phyloP scores from a whole-genome alignment of 2,329 filamentous ascomycete species.

The Truncatella angustata region DNA sequence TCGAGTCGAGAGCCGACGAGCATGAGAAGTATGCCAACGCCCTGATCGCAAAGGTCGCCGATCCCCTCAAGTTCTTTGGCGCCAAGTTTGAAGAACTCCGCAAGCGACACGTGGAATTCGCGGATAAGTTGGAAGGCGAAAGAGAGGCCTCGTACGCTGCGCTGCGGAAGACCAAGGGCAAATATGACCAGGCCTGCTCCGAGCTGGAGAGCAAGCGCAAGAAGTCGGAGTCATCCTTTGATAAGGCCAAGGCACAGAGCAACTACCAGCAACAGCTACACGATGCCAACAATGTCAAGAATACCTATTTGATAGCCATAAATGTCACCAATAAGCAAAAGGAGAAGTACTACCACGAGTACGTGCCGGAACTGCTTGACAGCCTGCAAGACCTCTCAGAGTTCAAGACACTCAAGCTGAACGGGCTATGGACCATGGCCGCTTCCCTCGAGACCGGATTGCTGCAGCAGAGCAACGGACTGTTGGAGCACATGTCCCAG shows the following conservation, averaged over 20 bases:
- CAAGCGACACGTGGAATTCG: conserved; percentile 87
- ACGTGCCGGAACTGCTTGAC: conserved; percentile 89
- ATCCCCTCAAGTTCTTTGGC: conserved; percentile 76
- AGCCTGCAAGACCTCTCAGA: conserved; percentile 92
- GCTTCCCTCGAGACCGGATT: conserved; percentile 78
- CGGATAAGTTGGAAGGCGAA: conserved; percentile 84
- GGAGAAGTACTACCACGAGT: conserved; percentile 95
- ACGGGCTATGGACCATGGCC: conserved; percentile 80
- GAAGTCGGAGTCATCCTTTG: conserved; percentile 91
- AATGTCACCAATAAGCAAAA: conserved; percentile 98
- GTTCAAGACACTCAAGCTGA: conserved; percentile 80
- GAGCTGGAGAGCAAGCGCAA: conserved; percentile 93
- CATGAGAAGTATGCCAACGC: conserved; percentile 83
- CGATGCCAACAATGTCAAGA: conserved; percentile 98
- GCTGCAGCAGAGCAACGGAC: conserved; percentile 68
- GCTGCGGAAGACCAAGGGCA: conserved; percentile 84
- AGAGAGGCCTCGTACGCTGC: conserved; percentile 81
- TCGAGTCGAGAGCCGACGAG: conserved; percentile 84
- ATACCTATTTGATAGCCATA: conserved; percentile 94
- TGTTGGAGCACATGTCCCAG: conserved; percentile 69
- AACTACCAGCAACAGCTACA: conserved; percentile 88
- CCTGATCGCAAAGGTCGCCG: conserved; percentile 76
- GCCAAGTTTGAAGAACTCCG: conserved; percentile 84
- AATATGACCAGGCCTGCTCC: conserved; percentile 90
- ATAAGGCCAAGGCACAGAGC: conserved; percentile 87